phyloP scores from a whole-genome alignment of 192 early-diverging fungal genomes.

The Linnemannia exigua region DNA sequence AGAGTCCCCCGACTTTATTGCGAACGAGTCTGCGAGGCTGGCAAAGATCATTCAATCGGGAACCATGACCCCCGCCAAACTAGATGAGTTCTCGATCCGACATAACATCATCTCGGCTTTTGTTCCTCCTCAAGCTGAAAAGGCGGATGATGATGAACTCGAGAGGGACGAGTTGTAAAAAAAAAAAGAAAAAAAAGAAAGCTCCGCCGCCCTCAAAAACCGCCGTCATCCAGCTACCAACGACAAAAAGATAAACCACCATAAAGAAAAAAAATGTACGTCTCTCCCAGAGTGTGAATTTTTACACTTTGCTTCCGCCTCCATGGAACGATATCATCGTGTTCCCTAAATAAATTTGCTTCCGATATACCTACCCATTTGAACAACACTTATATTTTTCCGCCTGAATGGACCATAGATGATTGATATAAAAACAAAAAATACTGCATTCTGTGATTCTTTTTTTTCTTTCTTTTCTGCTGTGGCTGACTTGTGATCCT shows the following conservation, averaged over 20 bases:
- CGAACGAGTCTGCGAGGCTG: slow-evolving; percentile 82
- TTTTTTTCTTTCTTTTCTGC: background rate
- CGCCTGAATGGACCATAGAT: background rate
- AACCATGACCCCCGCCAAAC: slow-evolving; percentile 73
- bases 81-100: slow-evolving; percentile 86
- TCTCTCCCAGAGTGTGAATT: background rate
- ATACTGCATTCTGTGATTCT: background rate
- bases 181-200: background rate
- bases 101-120: slow-evolving; percentile 82
- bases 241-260: too few species aligned
- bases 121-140: background rate
- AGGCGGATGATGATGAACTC: background rate
- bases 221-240: too few species aligned
- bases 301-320: background rate
- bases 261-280: background rate
- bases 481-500: background rate
- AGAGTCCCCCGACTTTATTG: slow-evolving; percentile 76
- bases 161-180: background rate
- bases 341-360: background rate
- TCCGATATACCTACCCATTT: slow-evolving; percentile 8
- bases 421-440: background rate
- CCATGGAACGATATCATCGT: background rate
- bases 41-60: slow-evolving; percentile 77
- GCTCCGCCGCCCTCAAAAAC: too few species aligned
- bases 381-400: background rate